Base-by-base conservation (phyloP, 306 rosid genomes). In the Casuarina cunninghamiana region DNA sequence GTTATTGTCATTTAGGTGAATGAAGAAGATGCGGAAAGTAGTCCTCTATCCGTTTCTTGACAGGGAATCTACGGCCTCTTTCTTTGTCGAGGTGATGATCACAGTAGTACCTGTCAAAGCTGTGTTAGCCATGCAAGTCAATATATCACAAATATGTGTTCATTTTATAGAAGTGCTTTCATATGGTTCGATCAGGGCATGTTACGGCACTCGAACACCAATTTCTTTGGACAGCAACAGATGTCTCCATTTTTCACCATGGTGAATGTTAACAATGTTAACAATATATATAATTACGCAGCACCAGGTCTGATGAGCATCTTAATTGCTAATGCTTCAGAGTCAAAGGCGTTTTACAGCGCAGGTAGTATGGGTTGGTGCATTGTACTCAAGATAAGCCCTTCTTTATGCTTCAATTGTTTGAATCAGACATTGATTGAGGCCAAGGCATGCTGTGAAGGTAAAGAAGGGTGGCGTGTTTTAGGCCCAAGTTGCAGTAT, bases 301-400 rank as follows among this genome's bases (percentile, higher is more conserved):
- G 76, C 65, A 16, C 26, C 17, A 5, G 57, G 53, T 68, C 71
- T 80, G 17, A 35, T 80, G 71, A 37, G 44, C 48, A 7, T 15
- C 21, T 38, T 80, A 6, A 66, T 62, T 12, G 69, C 10, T 12
- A 43, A 75, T 41, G 76, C 76, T 49, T 43, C 46, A 6, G 17
- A 2, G 19, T 19, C 43, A 49, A 16, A 58, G 54, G 46, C 39
- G 26, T 11, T 68, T 71, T 80, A 38, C 63, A 48, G n/a, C 72
- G 71, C 76, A n/a, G 21, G 71, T 12, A 32, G 3, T 60, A 54
- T 48, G 76, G 83, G 50, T 39, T 80, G 54, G 76, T 69, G 38
- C 83, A 80, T 39, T 80, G 83, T 43, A 69, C 76, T 5, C 69
- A 79, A 73, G 83, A 80, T 69, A 5, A 41, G 26, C 38, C 5